Base-by-base conservation (phyloP, 192 early-diverging fungal species). In the Gamsiella multidivaricata region DNA sequence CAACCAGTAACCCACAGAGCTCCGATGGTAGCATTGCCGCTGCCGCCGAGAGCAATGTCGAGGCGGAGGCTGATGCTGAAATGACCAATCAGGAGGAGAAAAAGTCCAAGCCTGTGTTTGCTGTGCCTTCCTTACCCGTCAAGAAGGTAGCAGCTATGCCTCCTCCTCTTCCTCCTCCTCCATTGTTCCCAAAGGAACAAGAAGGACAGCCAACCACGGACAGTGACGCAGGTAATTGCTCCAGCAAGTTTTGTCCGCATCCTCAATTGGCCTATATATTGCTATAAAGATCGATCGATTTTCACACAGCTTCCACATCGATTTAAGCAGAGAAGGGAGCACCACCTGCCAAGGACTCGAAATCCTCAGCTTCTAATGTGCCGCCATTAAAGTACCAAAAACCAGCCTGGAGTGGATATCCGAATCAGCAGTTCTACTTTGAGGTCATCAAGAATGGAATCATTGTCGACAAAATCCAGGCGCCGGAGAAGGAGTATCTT, bases 391-490 rank as follows among this genome's bases (percentile, higher is more conserved):
- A 75, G 23, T 90, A 90, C 59, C 79, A 86, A 43, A 86, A 85
- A 54, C 89, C 89, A 0, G 42, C 67, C 0, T 90, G 89, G 89
- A 86, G 82, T 42, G 80, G 67, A 36, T 56, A 80, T 22, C 87
- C 92, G 0, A 66, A 70, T 20, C 65, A 69, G 56, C 58, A 79
- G 6, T 93, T 83, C 53, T 78, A 57, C 5, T 78, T 94, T 7
- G 93, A 94, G 51, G 87, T 95, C 11, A 70, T 97, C 23, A 97
- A 97, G 67, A 83, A 83, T 32, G 96, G 95, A 3, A 49, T 80
- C 18, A 65, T 91, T n/a, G 76, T 94, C 17, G 89, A 91, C 2
- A 83, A 58, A 10, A 80, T 89, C 41, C 32, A 69, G 7, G 57
- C 84, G 8, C 69, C 85, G 25, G 60, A 60, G 8, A 88, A 87